Percentiles rank a stretch among this genome's conserved stretches.
Conservation (phyloP, 75 land plant species). For the Selaginella tamariscina region DNA sequence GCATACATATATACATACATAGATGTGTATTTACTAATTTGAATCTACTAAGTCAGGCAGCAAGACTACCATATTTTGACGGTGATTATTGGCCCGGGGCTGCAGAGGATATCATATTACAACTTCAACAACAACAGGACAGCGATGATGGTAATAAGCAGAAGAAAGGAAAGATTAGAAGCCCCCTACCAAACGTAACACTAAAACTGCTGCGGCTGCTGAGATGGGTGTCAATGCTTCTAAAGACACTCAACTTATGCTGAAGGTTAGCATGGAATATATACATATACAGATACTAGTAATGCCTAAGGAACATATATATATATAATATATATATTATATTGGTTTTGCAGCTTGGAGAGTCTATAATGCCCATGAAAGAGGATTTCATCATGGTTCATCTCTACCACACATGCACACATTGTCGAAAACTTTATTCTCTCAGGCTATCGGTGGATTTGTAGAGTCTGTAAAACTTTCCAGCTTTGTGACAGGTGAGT, state of each 20-base stretch:
- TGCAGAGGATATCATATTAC: constrained; percentile 87
- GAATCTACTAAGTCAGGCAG: too few relatives aligned
- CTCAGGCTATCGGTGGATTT: constrained; percentile 79
- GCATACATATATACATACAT: not conserved
- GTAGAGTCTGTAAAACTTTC: constrained; percentile 70
- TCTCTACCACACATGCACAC: constrained; percentile 70
- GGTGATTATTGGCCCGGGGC: constrained; percentile 99
- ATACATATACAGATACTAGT: too few relatives aligned
- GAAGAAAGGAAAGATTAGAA: constrained; percentile 67
- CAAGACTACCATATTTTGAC: constrained; percentile 91
- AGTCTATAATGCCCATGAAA: constrained; percentile 86
- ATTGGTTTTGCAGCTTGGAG: constrained; percentile 55
- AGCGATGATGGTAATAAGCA: constrained; percentile 69
- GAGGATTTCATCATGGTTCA: constrained; percentile 99
- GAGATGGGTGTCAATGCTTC: constrained; percentile 73
- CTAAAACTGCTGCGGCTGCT: constrained; percentile 72
- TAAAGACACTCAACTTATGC: constrained; percentile 83
- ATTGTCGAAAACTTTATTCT: constrained; percentile 70
- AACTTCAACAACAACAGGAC: constrained; percentile 56
- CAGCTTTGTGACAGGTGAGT: constrained; percentile 57
- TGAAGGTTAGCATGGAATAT: constrained; percentile 33
- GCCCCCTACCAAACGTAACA: constrained; percentile 59
- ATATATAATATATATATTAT: not conserved
- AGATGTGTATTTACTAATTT: constrained; percentile 32
- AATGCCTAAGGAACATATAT: too few relatives aligned